Evolutionary conservation across 495 filamentous ascomycete genomes (phyloP), one percentile per base, ranked within the genome.

Genomic region (Penicillium goetzii): DNA sequence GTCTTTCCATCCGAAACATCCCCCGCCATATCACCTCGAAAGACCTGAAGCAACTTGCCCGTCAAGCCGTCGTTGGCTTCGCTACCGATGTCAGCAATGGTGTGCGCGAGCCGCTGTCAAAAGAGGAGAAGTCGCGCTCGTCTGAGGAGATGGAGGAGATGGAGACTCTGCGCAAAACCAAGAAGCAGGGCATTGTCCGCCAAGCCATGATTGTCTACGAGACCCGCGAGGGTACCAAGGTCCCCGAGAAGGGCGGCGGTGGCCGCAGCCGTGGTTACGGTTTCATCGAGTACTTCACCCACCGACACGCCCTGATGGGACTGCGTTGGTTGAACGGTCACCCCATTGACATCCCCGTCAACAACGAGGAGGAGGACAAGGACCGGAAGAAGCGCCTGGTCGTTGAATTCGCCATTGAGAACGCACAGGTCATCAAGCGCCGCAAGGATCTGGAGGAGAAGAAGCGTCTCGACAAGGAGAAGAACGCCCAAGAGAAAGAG

Each of bases 381-480:
- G 88, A 89, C 55, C 84, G 80, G 72, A 90, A 87, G 74, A 91
- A 90, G 75, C 81, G 93, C 15, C 75, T 98, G 53, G 91, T 99
- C 74, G 94, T 93, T 38, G 95, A 99, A 73, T 99, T 99, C 78
- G 94, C 95, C 14, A 97, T 99, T 72, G 95, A 99, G 76, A 99
- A 99, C 67, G 93, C 92, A 7, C 92, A 97, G 68, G 95, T 99
- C 5, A 90, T 99, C 38, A 81, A 84, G 60, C 81, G 95, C 59
- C 80, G 95, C 26, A 86, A 83, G 64, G 90, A 93, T 63, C 80
- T 82, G 25, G 89, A 96, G 71, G 81, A 80, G 54, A 92, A 86
- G 73, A 79, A 82, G 19, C 75, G 72, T 33, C 70, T 66, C 15
- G 66, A 64, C 36, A 65, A 61, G 40, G 74, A 75, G 61, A 64